Evolutionary conservation across 768 basidiomycete species (phyloP).

Genomic region (Suillus subalutaceus): DNA sequence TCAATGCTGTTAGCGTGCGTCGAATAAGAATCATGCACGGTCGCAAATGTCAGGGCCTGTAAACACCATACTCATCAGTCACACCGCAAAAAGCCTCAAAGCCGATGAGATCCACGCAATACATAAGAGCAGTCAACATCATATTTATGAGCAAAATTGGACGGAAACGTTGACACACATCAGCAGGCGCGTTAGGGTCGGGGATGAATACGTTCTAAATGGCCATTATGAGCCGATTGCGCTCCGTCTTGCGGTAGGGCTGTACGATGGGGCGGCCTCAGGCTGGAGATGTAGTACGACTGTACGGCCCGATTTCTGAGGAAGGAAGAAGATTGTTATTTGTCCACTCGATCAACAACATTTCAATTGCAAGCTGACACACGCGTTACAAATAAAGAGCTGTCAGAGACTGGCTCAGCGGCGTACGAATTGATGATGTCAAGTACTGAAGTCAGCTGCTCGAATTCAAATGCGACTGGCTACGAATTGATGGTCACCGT

Average conservation of each 20-base stretch:
- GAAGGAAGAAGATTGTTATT: too few relatives aligned
- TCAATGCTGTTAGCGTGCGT: conserved; percentile 89
- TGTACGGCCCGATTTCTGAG: too few relatives aligned
- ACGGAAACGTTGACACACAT: conserved; percentile 79
- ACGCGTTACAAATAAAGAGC: not conserved
- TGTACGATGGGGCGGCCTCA: conserved; percentile 95
- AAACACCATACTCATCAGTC: conserved; percentile 9
- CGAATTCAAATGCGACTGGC: too few relatives aligned
- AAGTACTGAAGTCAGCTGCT: too few relatives aligned
- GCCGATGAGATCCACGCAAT: conserved; percentile 54
- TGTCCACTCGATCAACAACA: too few relatives aligned
- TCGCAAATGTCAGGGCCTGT: conserved; percentile 81
- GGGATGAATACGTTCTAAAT: conserved; percentile 87
- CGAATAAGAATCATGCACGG: conserved; percentile 99
- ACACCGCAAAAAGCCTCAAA: not conserved
- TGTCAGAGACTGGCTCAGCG: not conserved
- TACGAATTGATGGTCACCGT: too few relatives aligned
- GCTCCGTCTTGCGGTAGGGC: conserved; percentile 82
- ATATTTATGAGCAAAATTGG: conserved; percentile 88
- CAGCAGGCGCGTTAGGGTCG: conserved; percentile 77
- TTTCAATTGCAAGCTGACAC: too few relatives aligned
- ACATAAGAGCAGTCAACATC: conserved; percentile 93
- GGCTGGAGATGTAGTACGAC: conserved; percentile 86
- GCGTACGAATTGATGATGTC: too few relatives aligned
- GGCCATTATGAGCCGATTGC: conserved; percentile 82